Percentiles rank a stretch among this genome's conserved stretches.
phyloP scores from a whole-genome alignment of 2,329 filamentous ascomycete species.

The Alternaria longipes region DNA sequence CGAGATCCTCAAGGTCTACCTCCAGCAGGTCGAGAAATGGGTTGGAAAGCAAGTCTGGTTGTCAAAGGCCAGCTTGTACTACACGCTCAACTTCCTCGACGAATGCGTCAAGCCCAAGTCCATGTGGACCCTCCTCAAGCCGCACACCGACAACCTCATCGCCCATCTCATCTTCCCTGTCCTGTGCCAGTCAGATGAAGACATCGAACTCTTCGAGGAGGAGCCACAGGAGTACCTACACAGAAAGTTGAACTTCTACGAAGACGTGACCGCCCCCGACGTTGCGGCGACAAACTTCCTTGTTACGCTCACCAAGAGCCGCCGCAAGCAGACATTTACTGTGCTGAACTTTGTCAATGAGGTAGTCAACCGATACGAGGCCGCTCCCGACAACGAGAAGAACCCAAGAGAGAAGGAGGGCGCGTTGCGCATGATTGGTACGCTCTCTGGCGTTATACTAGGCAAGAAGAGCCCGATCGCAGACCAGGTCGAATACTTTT shows the following conservation, averaged over 20 bases:
- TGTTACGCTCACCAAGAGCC: slow-evolving; percentile 90
- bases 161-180: slow-evolving; percentile 96
- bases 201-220: slow-evolving; percentile 91
- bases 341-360: slow-evolving; percentile 95
- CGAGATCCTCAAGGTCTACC: slow-evolving; percentile 94
- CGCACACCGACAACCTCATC: slow-evolving; percentile 90
- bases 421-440: slow-evolving; percentile 95
- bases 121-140: slow-evolving; percentile 94
- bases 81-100: slow-evolving; percentile 93
- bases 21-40: slow-evolving; percentile 96
- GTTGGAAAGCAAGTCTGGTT: slow-evolving; percentile 94
- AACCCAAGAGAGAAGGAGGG: slow-evolving; percentile 96
- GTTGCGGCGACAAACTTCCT: slow-evolving; percentile 97
- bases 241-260: slow-evolving; percentile 96
- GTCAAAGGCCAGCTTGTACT: slow-evolving; percentile 91
- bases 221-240: slow-evolving; percentile 97
- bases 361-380: slow-evolving; percentile 92
- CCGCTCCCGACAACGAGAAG: slow-evolving; percentile 85
- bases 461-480: slow-evolving; percentile 99
- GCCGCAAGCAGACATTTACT: slow-evolving; percentile 94
- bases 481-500: slow-evolving; percentile 97
- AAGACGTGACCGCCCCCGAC: slow-evolving; percentile 94
- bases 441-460: slow-evolving; percentile 89
- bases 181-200: slow-evolving; percentile 88
- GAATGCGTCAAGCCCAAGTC: slow-evolving; percentile 97